Evolutionary conservation across 768 basidiomycete species (phyloP).

Genomic region (Russula emetica): DNA sequence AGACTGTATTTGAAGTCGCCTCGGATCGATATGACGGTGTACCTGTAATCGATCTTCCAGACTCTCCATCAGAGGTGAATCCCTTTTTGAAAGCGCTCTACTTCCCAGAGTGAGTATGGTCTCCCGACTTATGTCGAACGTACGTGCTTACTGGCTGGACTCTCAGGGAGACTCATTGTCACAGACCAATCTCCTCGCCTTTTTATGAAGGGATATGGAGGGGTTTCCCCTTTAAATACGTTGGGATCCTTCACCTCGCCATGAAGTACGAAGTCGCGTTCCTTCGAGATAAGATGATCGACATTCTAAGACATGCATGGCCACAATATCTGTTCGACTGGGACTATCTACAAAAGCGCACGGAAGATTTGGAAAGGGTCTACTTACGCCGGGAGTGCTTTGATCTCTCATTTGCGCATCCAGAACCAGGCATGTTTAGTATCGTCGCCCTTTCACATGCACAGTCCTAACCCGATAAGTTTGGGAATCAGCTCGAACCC

Average conservation of each 20-base stretch:
- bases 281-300: slow-evolving; percentile 19
- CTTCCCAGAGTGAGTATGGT: slow-evolving; percentile 21
- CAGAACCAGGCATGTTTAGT: slow-evolving; percentile 21
- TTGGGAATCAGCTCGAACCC: slow-evolving; percentile 12
- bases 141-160: not conserved
- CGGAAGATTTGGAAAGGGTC: slow-evolving; percentile 22
- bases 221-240: slow-evolving; percentile 23
- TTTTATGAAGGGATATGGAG: slow-evolving; percentile 23
- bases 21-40: slow-evolving; percentile 25
- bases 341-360: slow-evolving; percentile 21
- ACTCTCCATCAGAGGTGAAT: slow-evolving; percentile 19
- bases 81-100: slow-evolving; percentile 24
- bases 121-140: not conserved
- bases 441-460: not conserved
- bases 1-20: slow-evolving; percentile 14
- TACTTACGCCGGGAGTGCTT: slow-evolving; percentile 21
- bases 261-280: slow-evolving; percentile 19
- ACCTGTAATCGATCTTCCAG: slow-evolving; percentile 25
- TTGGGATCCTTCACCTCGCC: slow-evolving; percentile 22
- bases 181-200: slow-evolving; percentile 23
- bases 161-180: slow-evolving; percentile 20
- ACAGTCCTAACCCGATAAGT: not conserved
- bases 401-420: slow-evolving; percentile 23
- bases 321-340: slow-evolving; percentile 24
- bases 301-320: slow-evolving; percentile 20